A percentile compares a stretch with the other conserved stretches of the same genome.
These are phyloP conservation scores for Sicyos baderoa DNA, from an alignment of 306 rosid species.

Conservation along the genomic window DNA sequence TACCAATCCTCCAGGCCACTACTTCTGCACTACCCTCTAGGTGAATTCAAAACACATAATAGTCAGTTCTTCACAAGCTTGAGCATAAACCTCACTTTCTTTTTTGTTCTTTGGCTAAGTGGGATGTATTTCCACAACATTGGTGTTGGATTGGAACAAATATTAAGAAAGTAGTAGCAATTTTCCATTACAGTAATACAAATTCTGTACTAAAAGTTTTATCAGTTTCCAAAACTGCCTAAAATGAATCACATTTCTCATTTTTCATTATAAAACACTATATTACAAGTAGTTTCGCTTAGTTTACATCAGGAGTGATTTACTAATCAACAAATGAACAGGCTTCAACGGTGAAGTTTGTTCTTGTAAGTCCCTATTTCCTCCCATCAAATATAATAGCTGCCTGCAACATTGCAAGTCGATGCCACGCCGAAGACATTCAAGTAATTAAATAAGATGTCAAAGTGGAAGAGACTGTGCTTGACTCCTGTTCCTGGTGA, in stretches of 20 bases:
- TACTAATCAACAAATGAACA: neutral
- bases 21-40: too few species aligned
- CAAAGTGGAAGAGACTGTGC: neutral
- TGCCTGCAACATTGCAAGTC: neutral
- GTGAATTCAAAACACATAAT: too few species aligned
- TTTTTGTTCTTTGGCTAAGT: too few species aligned
- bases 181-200: neutral
- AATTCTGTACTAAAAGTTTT: neutral
- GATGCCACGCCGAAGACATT: slow-evolving; percentile 6
- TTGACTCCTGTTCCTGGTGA: neutral
- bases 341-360: neutral
- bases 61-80: too few species aligned
- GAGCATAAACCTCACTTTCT: too few species aligned
- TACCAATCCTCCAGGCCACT: too few species aligned
- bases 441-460: neutral
- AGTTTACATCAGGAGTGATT: neutral
- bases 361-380: neutral
- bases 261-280: neutral
- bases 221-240: neutral
- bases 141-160: too few species aligned
- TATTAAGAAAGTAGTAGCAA: neutral
- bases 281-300: neutral
- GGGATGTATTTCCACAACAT: too few species aligned
- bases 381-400: slow-evolving; percentile 1
- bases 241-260: neutral